Percentiles rank a stretch among this genome's conserved stretches.
These are phyloP conservation scores for sorghum (Sorghum bicolor) DNA, from an alignment of 176 grass and related monocot genomes.

Conservation along the genomic window DNA sequence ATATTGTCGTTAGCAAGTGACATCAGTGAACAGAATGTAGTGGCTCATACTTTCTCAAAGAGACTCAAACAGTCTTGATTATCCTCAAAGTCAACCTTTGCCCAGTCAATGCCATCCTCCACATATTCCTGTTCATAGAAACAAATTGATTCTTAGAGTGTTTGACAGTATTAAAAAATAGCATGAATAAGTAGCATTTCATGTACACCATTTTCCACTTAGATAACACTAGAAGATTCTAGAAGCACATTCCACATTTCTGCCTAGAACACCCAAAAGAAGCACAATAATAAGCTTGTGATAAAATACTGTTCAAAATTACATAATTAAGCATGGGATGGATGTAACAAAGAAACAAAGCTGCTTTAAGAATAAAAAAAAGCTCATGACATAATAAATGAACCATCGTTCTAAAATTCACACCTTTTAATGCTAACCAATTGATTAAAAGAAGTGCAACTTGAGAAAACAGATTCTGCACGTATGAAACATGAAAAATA, in stretches of 20 bases:
- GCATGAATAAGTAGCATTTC: not conserved
- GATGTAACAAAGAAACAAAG: not conserved
- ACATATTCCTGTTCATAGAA: constrained; percentile 72
- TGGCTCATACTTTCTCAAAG: constrained; percentile 77
- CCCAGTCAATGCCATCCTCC: constrained; percentile 98
- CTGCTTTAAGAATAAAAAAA: not conserved
- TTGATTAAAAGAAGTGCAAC: not conserved
- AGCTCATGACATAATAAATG: not conserved
- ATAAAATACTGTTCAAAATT: not conserved
- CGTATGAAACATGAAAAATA: constrained; percentile 17
- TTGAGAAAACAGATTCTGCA: constrained; percentile 3
- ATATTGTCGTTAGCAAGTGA: not conserved
- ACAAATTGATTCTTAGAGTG: not conserved
- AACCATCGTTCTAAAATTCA: not conserved
- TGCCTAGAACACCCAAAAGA: not conserved
- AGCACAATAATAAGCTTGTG: not conserved
- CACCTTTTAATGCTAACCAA: not conserved
- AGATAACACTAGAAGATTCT: constrained; percentile 17
- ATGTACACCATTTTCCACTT: not conserved
- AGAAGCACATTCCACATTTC: constrained; percentile 4
- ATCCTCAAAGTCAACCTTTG: constrained; percentile 97
- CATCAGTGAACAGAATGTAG: not conserved
- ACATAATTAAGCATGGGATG: not conserved
- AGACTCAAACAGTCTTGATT: constrained; percentile 90
- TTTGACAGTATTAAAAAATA: not conserved